Evolutionary conservation across 1,284 basidiomycete species (phyloP).

Genomic region (Erythrobasidium hasegawianum): DNA sequence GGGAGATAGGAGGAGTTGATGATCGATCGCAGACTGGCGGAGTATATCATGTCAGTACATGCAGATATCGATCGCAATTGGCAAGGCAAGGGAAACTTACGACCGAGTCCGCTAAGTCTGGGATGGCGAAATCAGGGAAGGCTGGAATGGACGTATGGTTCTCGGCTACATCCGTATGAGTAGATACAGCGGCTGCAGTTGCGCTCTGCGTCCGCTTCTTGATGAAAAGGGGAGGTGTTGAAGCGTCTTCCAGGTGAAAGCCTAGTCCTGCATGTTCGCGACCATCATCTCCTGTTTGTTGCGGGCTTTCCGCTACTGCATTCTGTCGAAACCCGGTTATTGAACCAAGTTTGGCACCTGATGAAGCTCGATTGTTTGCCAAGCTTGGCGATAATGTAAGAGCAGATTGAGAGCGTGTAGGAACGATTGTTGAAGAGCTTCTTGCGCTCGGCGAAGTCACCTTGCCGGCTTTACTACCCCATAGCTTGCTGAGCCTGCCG

Average conservation of each 20-base stretch:
- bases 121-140: slow-evolving; percentile 12
- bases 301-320: background rate
- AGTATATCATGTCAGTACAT: too few species aligned
- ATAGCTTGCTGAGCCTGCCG: too few species aligned
- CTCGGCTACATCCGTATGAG: background rate
- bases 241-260: background rate
- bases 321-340: too few species aligned
- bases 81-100: slow-evolving; percentile 3
- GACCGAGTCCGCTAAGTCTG: slow-evolving; percentile 19
- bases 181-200: background rate
- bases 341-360: too few species aligned
- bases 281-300: background rate
- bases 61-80: too few species aligned
- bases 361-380: too few species aligned
- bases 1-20: slow-evolving; percentile 26
- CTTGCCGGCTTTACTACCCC: too few species aligned
- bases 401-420: too few species aligned
- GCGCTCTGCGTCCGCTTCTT: slow-evolving; percentile 2
- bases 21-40: slow-evolving; percentile 8
- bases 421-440: too few species aligned
- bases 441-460: too few species aligned
- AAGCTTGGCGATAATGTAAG: too few species aligned
- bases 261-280: background rate
- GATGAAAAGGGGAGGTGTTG: background rate
- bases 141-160: background rate